Percentiles rank a stretch among this genome's conserved stretches.
phyloP scores from a whole-genome alignment of 805 yeast species.

The Saturnispora zaruensis region DNA sequence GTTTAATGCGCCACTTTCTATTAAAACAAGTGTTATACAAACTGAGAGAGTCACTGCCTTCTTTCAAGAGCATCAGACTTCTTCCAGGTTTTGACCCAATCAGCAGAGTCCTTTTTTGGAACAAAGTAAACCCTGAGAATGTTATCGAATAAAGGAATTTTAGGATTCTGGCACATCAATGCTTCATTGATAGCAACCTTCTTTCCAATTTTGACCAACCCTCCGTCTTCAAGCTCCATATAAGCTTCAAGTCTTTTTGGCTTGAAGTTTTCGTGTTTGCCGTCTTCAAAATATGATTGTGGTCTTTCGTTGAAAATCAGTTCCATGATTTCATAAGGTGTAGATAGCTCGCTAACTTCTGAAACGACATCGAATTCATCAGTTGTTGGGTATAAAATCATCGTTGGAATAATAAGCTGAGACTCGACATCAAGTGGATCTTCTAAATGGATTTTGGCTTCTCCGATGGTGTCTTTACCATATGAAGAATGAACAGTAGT shows the following conservation, averaged over 20 bases:
- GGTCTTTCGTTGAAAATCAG: conserved; percentile 54
- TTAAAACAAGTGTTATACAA: neutral
- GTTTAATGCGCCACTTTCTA: neutral
- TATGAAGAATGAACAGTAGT: conserved; percentile 39
- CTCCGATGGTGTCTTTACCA: conserved; percentile 49
- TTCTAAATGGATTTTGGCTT: conserved; percentile 49
- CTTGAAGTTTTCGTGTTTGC: conserved; percentile 52
- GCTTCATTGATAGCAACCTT: conserved; percentile 59
- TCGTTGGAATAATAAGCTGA: conserved; percentile 72
- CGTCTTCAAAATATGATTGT: conserved; percentile 56
- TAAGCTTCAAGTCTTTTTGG: conserved; percentile 57
- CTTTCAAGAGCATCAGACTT: conserved; percentile 49
- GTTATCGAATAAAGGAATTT: conserved; percentile 70
- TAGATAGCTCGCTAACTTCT: conserved; percentile 61
- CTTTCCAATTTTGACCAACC: conserved; percentile 77
- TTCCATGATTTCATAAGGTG: conserved; percentile 55
- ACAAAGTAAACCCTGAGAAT: conserved; percentile 67
- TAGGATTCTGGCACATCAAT: conserved; percentile 51
- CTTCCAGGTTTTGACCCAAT: conserved; percentile 63
- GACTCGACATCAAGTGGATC: conserved; percentile 63
- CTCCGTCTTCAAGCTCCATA: conserved; percentile 79
- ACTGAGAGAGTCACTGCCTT: too few relatives aligned
- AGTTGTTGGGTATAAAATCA: conserved; percentile 71
- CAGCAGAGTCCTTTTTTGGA: conserved; percentile 57
- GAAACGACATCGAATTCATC: conserved; percentile 79